Base-by-base conservation (phyloP, 257 asterid genomes). In the Craterostigma plantagineum region DNA sequence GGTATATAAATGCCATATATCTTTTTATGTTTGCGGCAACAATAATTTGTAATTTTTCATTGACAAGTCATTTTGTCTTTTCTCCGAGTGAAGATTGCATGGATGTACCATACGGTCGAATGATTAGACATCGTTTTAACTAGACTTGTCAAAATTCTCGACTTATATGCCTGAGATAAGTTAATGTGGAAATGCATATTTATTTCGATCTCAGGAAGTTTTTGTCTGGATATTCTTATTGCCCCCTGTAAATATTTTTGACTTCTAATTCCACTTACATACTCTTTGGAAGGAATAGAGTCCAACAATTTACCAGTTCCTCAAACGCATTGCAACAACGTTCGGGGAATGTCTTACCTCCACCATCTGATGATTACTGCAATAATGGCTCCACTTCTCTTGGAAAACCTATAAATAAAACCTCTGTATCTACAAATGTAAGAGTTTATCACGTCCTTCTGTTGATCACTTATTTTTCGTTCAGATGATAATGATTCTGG, bases 341-440 rank as follows among this genome's bases (percentile, higher is more conserved):
- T 49, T 58, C 86, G 14, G 98, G 98, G 57, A 74, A 55, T 57
- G 68, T 65, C 42, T 66, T 87, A 54, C 98, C 98, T 50, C 73
- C 98, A 43, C 91, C 98, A 10, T 71, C 72, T 18, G 95, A 87
- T 62, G 93, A 50, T 77, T 67, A 59, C 77, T 67, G n/a, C 10
- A 13, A 14, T 43, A 43, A 64, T 65, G 48, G 61, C 54, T 37
- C 71, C 43, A 55, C 79, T 53, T 66, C 79, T 63, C 52, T 74
- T 2, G 87, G 52, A 49, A 78, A 75, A 71, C 77, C 84, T 56
- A 56, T 53, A 48, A 49, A 55, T 65, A 79, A 68, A 82, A 45
- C 66, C 56, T 44, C 68, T 50, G 50, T 67, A 72, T 70, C 49
- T 70, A 48, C 92, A 73, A 70, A 53, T 74, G 98, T 87, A 75